Evolutionary conservation across 192 early-diverging fungal genomes (phyloP).

Genomic region (Podila minutissima): DNA sequence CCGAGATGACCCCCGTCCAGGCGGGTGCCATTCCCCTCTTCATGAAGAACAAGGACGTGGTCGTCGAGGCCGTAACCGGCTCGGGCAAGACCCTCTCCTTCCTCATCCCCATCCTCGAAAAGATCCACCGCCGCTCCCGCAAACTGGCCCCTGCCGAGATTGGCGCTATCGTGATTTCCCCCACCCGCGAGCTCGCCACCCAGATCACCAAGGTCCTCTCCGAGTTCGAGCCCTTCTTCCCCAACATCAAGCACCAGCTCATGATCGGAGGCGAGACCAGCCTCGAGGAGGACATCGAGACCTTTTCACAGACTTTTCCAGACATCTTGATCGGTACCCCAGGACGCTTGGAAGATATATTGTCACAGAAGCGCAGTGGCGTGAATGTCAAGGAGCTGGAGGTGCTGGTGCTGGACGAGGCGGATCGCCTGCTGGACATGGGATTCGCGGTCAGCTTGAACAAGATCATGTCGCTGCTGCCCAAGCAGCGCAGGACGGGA

Average conservation of each 20-base stretch:
- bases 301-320: slow-evolving; percentile 71
- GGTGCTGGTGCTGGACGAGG: slow-evolving; percentile 93
- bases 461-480: slow-evolving; percentile 81
- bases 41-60: slow-evolving; percentile 92
- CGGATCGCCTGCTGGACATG: slow-evolving; percentile 94
- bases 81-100: slow-evolving; percentile 97
- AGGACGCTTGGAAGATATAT: slow-evolving; percentile 86
- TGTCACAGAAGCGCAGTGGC: slow-evolving; percentile 59
- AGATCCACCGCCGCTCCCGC: slow-evolving; percentile 71
- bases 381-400: slow-evolving; percentile 85
- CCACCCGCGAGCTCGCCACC: slow-evolving; percentile 90
- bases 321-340: slow-evolving; percentile 94
- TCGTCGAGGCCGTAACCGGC: slow-evolving; percentile 96
- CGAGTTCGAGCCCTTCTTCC: slow-evolving; percentile 61
- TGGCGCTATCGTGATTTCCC: slow-evolving; percentile 88
- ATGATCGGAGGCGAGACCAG: slow-evolving; percentile 78
- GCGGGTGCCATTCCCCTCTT: slow-evolving; percentile 91
- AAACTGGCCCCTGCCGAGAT: slow-evolving; percentile 78
- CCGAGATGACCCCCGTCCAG: slow-evolving; percentile 95
- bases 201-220: slow-evolving; percentile 84
- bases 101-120: slow-evolving; percentile 91
- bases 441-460: slow-evolving; percentile 87
- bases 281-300: slow-evolving; percentile 68
- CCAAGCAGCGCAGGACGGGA: slow-evolving; percentile 95
- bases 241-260: slow-evolving; percentile 60